A percentile compares a stretch with the other conserved stretches of the same genome.
phyloP scores from a whole-genome alignment of 1,284 basidiomycete species.

The Kwoniella shivajii region DNA sequence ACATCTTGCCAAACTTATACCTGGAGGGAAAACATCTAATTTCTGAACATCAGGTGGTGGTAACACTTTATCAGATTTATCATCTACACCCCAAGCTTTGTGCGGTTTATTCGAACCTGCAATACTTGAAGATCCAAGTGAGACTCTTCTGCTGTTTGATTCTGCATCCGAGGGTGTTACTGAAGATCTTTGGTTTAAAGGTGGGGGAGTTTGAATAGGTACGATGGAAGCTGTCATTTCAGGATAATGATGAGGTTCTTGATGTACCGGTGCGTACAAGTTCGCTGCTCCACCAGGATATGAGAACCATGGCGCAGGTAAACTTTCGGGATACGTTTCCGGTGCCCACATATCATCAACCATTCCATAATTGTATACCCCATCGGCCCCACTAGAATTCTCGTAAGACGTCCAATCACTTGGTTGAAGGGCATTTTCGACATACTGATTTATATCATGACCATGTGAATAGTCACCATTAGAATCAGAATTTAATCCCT shows the following conservation, averaged over 20 bases:
- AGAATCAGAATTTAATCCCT: too few species aligned
- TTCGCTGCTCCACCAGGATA: conserved; percentile 39
- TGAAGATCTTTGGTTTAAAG: background rate
- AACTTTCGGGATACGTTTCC: conserved; percentile 40
- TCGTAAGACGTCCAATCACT: too few species aligned
- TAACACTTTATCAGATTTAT: conserved; percentile 29
- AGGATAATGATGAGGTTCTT: conserved; percentile 15
- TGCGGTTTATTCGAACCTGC: conserved; percentile 30
- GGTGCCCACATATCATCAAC: conserved; percentile 49
- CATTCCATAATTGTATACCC: conserved; percentile 21
- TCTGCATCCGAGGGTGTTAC: background rate
- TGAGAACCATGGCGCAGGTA: conserved; percentile 52
- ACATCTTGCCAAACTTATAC: conserved; percentile 50
- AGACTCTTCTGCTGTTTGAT: conserved; percentile 3
- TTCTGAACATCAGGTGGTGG: conserved; percentile 7
- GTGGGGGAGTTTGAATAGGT: conserved; percentile 11
- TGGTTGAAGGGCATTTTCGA: too few species aligned
- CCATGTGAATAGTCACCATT: too few species aligned
- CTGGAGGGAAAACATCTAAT: conserved; percentile 50
- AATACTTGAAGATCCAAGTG: background rate
- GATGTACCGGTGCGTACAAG: conserved; percentile 22
- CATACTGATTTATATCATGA: too few species aligned
- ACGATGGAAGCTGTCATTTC: conserved; percentile 16
- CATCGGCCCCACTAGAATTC: background rate
- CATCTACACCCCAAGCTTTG: conserved; percentile 53